A percentile compares a stretch with the other conserved stretches of the same genome.
phyloP scores from a whole-genome alignment of 805 yeast species.

The Metschnikowia matae region DNA sequence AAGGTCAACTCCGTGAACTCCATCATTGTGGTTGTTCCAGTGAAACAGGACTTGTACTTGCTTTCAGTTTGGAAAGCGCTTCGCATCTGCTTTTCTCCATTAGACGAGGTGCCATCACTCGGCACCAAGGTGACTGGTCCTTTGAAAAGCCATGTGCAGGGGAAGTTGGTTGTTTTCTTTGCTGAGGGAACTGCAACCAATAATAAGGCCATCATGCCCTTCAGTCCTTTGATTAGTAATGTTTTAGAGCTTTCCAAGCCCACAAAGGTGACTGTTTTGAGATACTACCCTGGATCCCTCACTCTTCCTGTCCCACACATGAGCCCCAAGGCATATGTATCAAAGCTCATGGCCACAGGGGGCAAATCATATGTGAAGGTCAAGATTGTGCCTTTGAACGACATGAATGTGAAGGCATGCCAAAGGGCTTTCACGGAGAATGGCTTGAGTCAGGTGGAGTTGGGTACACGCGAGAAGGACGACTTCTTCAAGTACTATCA shows the following conservation, averaged over 20 bases:
- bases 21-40: conserved; percentile 38
- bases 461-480: conserved; percentile 27
- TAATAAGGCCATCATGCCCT: conserved; percentile 69
- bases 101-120: conserved; percentile 1
- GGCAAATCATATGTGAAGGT: conserved; percentile 22
- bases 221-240: conserved; percentile 24
- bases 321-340: conserved; percentile 20
- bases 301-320: conserved; percentile 35
- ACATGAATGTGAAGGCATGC: conserved; percentile 16
- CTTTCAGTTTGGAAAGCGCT: conserved; percentile 28
- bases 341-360: conserved; percentile 21
- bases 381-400: conserved; percentile 25
- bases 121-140: conserved; percentile 12
- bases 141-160: conserved; percentile 24
- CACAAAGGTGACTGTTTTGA: conserved; percentile 36
- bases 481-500: conserved; percentile 23
- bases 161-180: conserved; percentile 53
- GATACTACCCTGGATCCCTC: conserved; percentile 32
- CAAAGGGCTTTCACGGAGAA: conserved; percentile 31
- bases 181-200: conserved; percentile 86
- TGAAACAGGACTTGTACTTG: conserved; percentile 27
- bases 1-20: conserved; percentile 20
- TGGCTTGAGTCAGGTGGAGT: conserved; percentile 30
- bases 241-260: conserved; percentile 4
- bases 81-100: conserved; percentile 18